These are phyloP conservation scores for Gaeumannomyces tritici DNA, from an alignment of 2,329 filamentous ascomycete genomes.

Conservation along the genomic window DNA sequence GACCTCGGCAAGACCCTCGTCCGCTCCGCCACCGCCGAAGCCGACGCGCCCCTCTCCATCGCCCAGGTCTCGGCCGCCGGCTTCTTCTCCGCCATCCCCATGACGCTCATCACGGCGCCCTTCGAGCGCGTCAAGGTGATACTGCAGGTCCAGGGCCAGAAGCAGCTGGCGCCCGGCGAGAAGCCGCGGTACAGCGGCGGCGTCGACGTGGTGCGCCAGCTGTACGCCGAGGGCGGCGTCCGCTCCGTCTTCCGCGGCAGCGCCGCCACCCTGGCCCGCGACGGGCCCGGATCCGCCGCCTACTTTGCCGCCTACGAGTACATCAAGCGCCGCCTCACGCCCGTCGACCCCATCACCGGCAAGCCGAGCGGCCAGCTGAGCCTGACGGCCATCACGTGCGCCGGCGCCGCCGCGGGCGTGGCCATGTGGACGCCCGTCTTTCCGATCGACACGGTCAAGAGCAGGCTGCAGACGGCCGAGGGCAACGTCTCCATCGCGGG, in stretches of 20 bases:
- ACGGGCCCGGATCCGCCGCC: conserved; percentile 84
- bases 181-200: conserved; percentile 87
- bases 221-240: conserved; percentile 85
- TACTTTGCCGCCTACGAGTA: conserved; percentile 98
- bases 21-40: conserved; percentile 50
- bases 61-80: conserved; percentile 84
- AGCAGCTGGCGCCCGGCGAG: conserved; percentile 73
- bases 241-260: conserved; percentile 88
- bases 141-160: conserved; percentile 93
- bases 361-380: conserved; percentile 69
- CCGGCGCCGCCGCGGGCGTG: conserved; percentile 83
- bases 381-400: conserved; percentile 71
- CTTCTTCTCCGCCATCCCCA: conserved; percentile 95
- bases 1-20: conserved; percentile 91
- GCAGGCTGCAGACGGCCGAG: conserved; percentile 80
- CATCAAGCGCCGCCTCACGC: conserved; percentile 80
- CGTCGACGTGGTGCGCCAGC: conserved; percentile 81
- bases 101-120: conserved; percentile 96
- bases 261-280: conserved; percentile 82
- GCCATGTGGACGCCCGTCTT: conserved; percentile 99
- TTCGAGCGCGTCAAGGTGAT: conserved; percentile 99
- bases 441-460: conserved; percentile 95
- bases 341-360: conserved; percentile 64
- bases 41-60: conserved; percentile 66
- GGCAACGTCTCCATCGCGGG: conserved; percentile 72